A percentile compares a stretch with the other conserved stretches of the same genome.
phyloP scores from a whole-genome alignment of 2,329 filamentous ascomycete genomes.

The Ascochyta viciae-villosae region DNA sequence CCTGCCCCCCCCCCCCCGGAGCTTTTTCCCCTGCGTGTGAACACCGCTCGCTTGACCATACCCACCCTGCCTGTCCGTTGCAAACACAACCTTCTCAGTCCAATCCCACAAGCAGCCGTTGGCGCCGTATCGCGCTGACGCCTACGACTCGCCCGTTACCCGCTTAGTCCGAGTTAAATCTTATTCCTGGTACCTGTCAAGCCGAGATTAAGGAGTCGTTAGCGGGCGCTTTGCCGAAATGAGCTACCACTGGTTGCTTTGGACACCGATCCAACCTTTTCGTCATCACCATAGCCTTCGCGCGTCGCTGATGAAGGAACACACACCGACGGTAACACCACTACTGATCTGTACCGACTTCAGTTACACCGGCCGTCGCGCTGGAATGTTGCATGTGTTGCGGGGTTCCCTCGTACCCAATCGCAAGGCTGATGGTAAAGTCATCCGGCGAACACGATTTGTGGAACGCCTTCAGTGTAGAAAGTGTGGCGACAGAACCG shows the following conservation, averaged over 20 bases:
- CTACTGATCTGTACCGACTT: constrained; percentile 14
- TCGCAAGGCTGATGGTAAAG: constrained; percentile 20
- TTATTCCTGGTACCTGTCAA: constrained; percentile 30
- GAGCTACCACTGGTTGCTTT: constrained; percentile 21
- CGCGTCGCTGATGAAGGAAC: constrained; percentile 24
- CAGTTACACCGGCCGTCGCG: constrained; percentile 16
- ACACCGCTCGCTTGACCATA: constrained; percentile 32
- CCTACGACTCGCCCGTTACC: constrained; percentile 34
- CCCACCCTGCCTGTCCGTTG: constrained; percentile 33
- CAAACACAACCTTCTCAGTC: constrained; percentile 25
- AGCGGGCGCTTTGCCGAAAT: constrained; percentile 39
- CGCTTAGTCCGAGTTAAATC: constrained; percentile 34
- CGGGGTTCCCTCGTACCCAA: constrained; percentile 19
- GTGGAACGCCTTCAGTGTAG: constrained; percentile 23
- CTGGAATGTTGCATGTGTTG: constrained; percentile 17
- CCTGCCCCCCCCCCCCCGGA: constrained; percentile 28
- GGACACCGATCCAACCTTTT: constrained; percentile 22
- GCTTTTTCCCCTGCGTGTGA: constrained; percentile 39
- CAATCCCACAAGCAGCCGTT: constrained; percentile 46
- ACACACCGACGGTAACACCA: constrained; percentile 10
- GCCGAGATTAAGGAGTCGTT: constrained; percentile 50
- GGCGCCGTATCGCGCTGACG: constrained; percentile 39
- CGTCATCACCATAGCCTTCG: constrained; percentile 28
- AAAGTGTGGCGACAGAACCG: constrained; percentile 42
- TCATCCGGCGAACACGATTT: constrained; percentile 28